A percentile compares a stretch with the other conserved stretches of the same genome.
phyloP scores from a whole-genome alignment of 305 asterid genomes.

The Stenogyne calaminthoides region DNA sequence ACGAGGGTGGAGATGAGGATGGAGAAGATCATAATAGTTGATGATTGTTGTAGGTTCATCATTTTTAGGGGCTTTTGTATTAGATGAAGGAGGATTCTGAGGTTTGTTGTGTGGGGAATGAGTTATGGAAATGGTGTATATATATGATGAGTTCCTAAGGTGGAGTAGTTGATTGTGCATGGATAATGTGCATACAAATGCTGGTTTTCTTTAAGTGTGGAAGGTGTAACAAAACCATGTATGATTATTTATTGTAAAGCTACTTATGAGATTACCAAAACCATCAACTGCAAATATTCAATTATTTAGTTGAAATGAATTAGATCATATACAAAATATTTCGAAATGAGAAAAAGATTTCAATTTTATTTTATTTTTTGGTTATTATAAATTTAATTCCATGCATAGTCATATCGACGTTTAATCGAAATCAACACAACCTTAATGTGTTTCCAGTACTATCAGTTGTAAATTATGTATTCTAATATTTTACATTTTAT shows the following conservation, averaged over 20 bases:
- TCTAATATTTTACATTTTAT: too few relatives aligned
- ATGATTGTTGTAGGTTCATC: conserved; percentile 27
- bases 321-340: too few relatives aligned
- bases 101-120: background rate
- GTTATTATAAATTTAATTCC: too few relatives aligned
- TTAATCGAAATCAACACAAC: too few relatives aligned
- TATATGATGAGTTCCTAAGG: background rate
- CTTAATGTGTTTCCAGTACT: too few relatives aligned
- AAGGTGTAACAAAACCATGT: conserved; percentile 31
- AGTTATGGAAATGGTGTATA: background rate
- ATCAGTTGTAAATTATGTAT: too few relatives aligned
- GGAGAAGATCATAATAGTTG: conserved; percentile 25
- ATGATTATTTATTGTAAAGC: background rate
- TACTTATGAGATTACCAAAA: background rate
- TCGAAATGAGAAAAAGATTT: too few relatives aligned
- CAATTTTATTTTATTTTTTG: too few relatives aligned
- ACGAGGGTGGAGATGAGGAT: conserved; percentile 28
- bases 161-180: conserved; percentile 32
- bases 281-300: background rate
- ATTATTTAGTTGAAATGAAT: background rate
- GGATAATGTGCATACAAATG: background rate
- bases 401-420: too few relatives aligned
- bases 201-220: conserved; percentile 19
- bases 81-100: background rate
- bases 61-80: conserved; percentile 16